Evolutionary conservation across 176 grass and related monocot species (phyloP).

Genomic region (Cenchrus americanus): DNA sequence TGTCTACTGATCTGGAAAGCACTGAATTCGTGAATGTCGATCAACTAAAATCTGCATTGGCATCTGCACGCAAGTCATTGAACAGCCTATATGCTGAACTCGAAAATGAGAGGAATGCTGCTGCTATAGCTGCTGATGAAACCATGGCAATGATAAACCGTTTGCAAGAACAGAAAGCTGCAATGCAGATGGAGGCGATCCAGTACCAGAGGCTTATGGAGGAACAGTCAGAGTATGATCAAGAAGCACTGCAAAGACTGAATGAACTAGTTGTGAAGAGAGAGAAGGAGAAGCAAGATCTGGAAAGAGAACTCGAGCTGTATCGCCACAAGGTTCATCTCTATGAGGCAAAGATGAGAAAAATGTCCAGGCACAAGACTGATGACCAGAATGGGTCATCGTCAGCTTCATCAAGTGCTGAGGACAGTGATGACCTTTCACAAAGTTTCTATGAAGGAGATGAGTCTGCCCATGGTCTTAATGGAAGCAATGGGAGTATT

Average conservation of each 20-base stretch:
- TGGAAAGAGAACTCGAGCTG: conserved; percentile 72
- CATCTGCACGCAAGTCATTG: conserved; percentile 65
- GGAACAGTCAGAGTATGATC: conserved; percentile 97
- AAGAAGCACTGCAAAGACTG: conserved; percentile 88
- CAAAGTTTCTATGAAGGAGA: conserved; percentile 66
- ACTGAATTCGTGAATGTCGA: conserved; percentile 57
- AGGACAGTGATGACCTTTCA: conserved; percentile 71
- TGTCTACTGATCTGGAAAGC: conserved; percentile 59
- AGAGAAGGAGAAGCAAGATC: conserved; percentile 94
- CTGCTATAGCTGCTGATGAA: conserved; percentile 89
- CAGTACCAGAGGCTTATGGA: conserved; percentile 99
- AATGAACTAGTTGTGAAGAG: conserved; percentile 88
- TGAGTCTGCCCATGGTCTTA: conserved; percentile 64
- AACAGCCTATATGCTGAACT: conserved; percentile 76
- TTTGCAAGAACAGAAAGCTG: conserved; percentile 99
- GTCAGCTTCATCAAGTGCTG: conserved; percentile 85
- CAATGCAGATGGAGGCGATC: conserved; percentile 99
- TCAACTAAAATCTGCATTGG: conserved; percentile 76
- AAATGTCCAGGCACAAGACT: conserved; percentile 51
- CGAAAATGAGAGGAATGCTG: conserved; percentile 90
- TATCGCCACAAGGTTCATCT: conserved; percentile 69
- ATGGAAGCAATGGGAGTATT: conserved; percentile 60
- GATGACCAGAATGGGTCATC: conserved; percentile 69
- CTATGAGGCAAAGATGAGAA: conserved; percentile 73
- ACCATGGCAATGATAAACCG: conserved; percentile 99